Percentiles rank a stretch among this genome's conserved stretches.
These are phyloP conservation scores for Aspergillus felis DNA, from an alignment of 2,329 filamentous ascomycete species.

Conservation along the genomic window DNA sequence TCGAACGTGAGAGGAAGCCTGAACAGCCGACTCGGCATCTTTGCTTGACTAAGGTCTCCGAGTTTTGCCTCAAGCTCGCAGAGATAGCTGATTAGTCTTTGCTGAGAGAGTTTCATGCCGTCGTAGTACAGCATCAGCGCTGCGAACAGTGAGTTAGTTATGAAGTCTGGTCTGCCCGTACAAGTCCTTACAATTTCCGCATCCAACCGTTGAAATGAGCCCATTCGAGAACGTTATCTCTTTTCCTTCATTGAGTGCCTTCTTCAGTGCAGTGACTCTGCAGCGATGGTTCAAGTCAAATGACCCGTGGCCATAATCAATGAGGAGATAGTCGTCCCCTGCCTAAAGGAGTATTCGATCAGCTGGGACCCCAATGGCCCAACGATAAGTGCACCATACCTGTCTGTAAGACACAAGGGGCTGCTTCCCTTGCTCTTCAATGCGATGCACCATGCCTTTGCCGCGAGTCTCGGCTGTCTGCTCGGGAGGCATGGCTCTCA, in stretches of 20 bases:
- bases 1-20: conserved; percentile 45
- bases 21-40: conserved; percentile 44
- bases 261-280: conserved; percentile 52
- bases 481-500: conserved; percentile 22
- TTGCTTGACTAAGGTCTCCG: conserved; percentile 38
- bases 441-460: conserved; percentile 32
- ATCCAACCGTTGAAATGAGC: conserved; percentile 51
- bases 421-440: conserved; percentile 31
- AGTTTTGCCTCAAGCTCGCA: conserved; percentile 36
- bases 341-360: conserved; percentile 32
- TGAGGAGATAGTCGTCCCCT: conserved; percentile 51
- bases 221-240: conserved; percentile 38
- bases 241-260: conserved; percentile 37
- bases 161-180: background rate
- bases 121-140: conserved; percentile 46
- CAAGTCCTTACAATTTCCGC: conserved; percentile 35
- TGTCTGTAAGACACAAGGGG: conserved; percentile 41
- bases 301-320: conserved; percentile 55
- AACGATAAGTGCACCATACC: conserved; percentile 15
- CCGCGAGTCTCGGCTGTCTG: conserved; percentile 19
- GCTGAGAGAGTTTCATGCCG: conserved; percentile 36
- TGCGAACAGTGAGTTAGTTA: conserved; percentile 10
- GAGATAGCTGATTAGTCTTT: conserved; percentile 35
- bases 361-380: background rate
- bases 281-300: conserved; percentile 57